Base-by-base conservation (phyloP, 2,329 filamentous ascomycete genomes). In the Didymella segeticola region DNA sequence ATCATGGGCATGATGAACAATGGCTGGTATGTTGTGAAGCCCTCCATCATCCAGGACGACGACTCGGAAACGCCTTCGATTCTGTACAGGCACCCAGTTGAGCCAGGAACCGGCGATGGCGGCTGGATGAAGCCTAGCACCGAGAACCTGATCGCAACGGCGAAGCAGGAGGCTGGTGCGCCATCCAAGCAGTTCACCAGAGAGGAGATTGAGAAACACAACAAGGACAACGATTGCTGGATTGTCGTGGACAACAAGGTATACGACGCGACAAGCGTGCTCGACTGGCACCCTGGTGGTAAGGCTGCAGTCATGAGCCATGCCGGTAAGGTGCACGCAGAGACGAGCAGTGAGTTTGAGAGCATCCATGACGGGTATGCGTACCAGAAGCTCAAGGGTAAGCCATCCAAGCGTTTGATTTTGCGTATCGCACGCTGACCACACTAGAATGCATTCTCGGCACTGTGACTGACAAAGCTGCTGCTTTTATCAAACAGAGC, bases 161-260 rank as follows among this genome's bases (percentile, higher is more conserved):
- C 74, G 2, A 80, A 80, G 57, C 78, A 79, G 33, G 69, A 79
- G 37, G 74, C 73, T 2, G 74, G 75, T 2, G 72, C 75, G 0
- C 80, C 81, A 0, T 69, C 79, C 56, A 82, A 82, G 55, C 75
- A 82, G 50, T 83, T 83, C 54, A 83, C 80, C 0, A 69, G 80
- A 3, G 70, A 83, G 43, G 81, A 83, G 63, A 80, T 84, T 31
- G 80, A 83, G 62, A 82, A 63, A 30, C 62, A 65, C 27, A 43
- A 56, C 11, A 59, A 53, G 20, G 56, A 62, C 14, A 56, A 48
- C n/a, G 60, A 65, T 43, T 76, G 74, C 60, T 89, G 87, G 87
- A 81, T 89, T 36, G 84, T 88, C 1, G 80, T 89, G 8, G 82
- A 89, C 68, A 80, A 81, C 27, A 81, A 83, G 60, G 84, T 89